Evolutionary conservation across 2,329 filamentous ascomycete species (phyloP), one percentile per base, ranked within the genome.

Genomic region (Thelonectria blattea): DNA sequence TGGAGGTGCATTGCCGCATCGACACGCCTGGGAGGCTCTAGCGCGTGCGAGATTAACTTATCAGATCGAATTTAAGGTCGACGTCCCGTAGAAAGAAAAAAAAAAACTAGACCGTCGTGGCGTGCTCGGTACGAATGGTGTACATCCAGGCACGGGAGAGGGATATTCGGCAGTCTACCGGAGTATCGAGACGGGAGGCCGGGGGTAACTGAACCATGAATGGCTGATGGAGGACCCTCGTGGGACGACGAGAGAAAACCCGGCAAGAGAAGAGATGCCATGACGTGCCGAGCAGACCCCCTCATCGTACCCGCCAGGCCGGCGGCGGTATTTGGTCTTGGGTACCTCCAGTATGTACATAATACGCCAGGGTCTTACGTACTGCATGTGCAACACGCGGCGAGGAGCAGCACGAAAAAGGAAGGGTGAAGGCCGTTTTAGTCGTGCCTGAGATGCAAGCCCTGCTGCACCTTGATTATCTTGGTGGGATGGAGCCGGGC

Each of bases 401-500:
- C 34, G 56, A 48, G 52, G 58, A 30, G 8, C 52, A 48, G 49
- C n/a, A 34, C 45, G 6, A 27, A 49, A 47, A 42, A 48, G 42
- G 32, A 41, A 22, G 17, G 34, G 30, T 47, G 57, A 63, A 46
- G n/a, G 58, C 27, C 42, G 49, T 48, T 39, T 57, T 46, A 58
- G 52, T 58, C 63, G 65, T 66, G 55, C 62, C 66, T 62, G 66
- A 57, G 62, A 68, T 67, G 65, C 62, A 65, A 46, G 52, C 56
- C 27, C 63, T 62, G 62, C 61, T 70, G 68, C 68, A 70, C 57
- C 63, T 70, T 70, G 68, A 69, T 70, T 70, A 70, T 70, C 68
- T 70, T 65, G 63, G 62, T 56, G 47, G 55, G 62, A 60, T 63
- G 57, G 54, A 58, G 56, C 48, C 45, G 47, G 41, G 42, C 65